Base-by-base conservation (phyloP, 139 green algal species). In the Chlamydomonas urium region DNA sequence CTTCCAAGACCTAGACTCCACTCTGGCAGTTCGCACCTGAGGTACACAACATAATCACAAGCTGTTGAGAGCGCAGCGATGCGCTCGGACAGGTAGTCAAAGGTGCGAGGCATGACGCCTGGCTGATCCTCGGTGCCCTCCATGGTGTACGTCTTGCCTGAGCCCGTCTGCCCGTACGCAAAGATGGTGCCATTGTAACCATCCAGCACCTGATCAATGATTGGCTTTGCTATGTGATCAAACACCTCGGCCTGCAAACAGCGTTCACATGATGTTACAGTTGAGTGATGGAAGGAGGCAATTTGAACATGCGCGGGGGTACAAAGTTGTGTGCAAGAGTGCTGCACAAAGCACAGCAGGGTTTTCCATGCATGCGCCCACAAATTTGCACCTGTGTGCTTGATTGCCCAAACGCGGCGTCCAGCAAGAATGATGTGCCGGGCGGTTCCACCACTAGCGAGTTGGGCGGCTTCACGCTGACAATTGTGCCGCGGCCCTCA, bases 101-200 rank as follows among this genome's bases (percentile, higher is more conserved):
- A 89, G 5, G 92, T 86, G 21, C 91, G 79, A 0, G 92, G 92
- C 58, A 98, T 96, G 83, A 98, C 94, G 63, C 93, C 93, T 1
- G 85, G 77, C 34, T 76, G 56, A 38, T 86, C 76, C 23, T 71
- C 60, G 33, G 6, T 67, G 8, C 82, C 82, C 36, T 82, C 66
- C 90, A 96, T 96, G 28, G 90, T 96, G 79, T 89, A 84, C 1
- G 90, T 96, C 80, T 96, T 96, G 48, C 90, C 90, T 36, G 69
- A 86, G 63, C 90, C 90, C 6, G 90, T 96, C 73, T 71, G 63
- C 6, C 63, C 63, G 38, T 71, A 71, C 35, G 63, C 63, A 58
- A 71, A 71, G 33, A 71, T 71, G 4, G 63, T 71, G 37, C 63
- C 63, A 57, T 71, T 71, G 36, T 71, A 71, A 5, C 63, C 63